phyloP scores from a whole-genome alignment of 768 basidiomycete genomes.

The Rhizopogon roseolus region DNA sequence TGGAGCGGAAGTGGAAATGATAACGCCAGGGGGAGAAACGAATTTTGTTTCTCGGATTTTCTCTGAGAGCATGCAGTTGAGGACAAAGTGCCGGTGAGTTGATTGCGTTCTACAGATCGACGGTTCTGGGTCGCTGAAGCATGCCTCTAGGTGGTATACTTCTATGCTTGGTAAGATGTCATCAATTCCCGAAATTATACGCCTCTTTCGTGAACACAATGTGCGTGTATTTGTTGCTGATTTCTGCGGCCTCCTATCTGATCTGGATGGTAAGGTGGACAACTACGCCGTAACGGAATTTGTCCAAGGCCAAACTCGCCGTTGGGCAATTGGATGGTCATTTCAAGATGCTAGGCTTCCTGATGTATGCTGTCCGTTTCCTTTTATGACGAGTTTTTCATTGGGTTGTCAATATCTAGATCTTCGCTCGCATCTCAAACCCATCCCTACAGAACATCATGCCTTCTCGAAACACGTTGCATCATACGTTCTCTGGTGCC shows the following conservation, averaged over 20 bases:
- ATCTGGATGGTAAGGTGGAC: constrained; percentile 47
- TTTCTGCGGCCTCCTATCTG: neutral
- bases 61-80: constrained; percentile 53
- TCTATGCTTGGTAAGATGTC: constrained; percentile 88
- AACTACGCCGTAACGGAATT: constrained; percentile 88
- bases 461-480: constrained; percentile 54
- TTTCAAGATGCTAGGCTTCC: constrained; percentile 58
- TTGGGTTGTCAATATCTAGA: constrained; percentile 24
- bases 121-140: neutral
- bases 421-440: constrained; percentile 31
- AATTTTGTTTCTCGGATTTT: constrained; percentile 77
- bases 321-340: constrained; percentile 95
- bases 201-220: constrained; percentile 39
- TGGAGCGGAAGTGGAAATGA: constrained; percentile 83
- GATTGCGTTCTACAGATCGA: neutral
- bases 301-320: constrained; percentile 78
- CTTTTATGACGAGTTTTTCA: neutral
- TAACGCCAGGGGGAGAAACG: constrained; percentile 83
- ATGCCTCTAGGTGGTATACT: constrained; percentile 73
- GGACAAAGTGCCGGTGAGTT: constrained; percentile 55
- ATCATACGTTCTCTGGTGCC: constrained; percentile 28
- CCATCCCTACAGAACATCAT: constrained; percentile 45
- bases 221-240: constrained; percentile 26
- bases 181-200: constrained; percentile 61
- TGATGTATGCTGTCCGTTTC: constrained; percentile 53